These are phyloP conservation scores for Yarrowia alimentaria DNA, from an alignment of 805 yeast species.

Conservation along the genomic window DNA sequence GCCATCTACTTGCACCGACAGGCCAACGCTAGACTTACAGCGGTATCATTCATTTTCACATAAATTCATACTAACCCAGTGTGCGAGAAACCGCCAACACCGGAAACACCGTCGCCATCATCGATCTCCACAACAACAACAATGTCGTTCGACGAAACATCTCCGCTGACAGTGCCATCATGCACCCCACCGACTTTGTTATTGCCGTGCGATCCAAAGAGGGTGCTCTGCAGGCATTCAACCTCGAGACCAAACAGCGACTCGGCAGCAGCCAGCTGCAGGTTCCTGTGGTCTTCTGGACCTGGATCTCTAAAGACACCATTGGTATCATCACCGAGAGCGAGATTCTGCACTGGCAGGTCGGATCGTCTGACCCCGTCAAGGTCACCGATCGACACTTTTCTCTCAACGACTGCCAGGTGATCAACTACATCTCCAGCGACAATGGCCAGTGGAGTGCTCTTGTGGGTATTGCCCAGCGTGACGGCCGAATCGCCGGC, in stretches of 20 bases:
- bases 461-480: constrained; percentile 90
- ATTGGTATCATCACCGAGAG: constrained; percentile 84
- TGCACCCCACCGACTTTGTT: constrained; percentile 88
- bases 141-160: constrained; percentile 83
- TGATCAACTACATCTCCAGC: constrained; percentile 85
- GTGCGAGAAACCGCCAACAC: constrained; percentile 46
- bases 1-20: no score
- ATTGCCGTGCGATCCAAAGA: constrained; percentile 95
- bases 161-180: constrained; percentile 96
- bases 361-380: constrained; percentile 74
- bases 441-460: constrained; percentile 96
- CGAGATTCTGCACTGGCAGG: constrained; percentile 74
- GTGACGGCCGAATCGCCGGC: constrained; percentile 91
- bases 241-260: constrained; percentile 81
- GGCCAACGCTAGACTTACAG: no score
- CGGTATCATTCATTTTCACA: no score
- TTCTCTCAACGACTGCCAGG: constrained; percentile 70
- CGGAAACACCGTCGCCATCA: constrained; percentile 82
- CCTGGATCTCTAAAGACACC: constrained; percentile 73
- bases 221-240: constrained; percentile 91
- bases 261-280: constrained; percentile 80
- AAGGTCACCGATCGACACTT: constrained; percentile 81
- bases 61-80: constrained; percentile 33
- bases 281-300: constrained; percentile 93
- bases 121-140: constrained; percentile 77